Conservation (phyloP, 768 basidiomycete species). For the Mycena kentingensis region DNA sequence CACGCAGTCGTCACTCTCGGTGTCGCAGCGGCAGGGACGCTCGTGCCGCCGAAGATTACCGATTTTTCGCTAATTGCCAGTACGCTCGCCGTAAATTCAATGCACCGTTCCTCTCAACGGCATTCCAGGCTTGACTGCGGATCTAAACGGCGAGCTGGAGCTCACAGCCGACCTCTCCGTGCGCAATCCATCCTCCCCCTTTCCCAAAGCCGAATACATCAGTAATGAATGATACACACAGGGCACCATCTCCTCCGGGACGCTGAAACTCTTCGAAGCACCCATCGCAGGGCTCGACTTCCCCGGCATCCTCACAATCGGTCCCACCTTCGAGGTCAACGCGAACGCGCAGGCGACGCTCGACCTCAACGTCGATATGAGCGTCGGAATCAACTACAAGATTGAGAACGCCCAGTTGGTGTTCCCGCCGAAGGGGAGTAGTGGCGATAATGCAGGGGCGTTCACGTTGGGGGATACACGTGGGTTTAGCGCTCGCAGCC, state of each 20-base stretch:
- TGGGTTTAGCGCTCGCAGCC: slow-evolving; percentile 28
- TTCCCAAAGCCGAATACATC: not conserved
- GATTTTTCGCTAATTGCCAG: not conserved
- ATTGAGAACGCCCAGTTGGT: slow-evolving; percentile 42
- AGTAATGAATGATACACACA: not conserved
- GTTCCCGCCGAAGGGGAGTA: slow-evolving; percentile 42
- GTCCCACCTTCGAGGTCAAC: slow-evolving; percentile 41
- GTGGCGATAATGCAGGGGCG: slow-evolving; percentile 20
- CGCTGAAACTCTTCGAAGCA: not conserved
- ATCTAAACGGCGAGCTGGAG: slow-evolving; percentile 8
- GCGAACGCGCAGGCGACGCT: slow-evolving; percentile 31
- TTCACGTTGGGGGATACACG: slow-evolving; percentile 44
- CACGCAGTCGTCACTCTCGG: slow-evolving; percentile 40
- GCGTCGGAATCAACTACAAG: slow-evolving; percentile 36
- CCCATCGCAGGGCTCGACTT: not conserved
- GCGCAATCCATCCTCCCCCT: not conserved
- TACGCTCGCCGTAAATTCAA: not conserved
- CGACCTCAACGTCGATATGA: slow-evolving; percentile 36
- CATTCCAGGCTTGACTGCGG: slow-evolving; percentile 13
- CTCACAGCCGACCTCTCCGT: slow-evolving; percentile 14
- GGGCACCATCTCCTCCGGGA: not conserved
- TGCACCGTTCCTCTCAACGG: not conserved
- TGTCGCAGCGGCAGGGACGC: slow-evolving; percentile 44
- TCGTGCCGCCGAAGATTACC: slow-evolving; percentile 41
- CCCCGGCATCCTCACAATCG: slow-evolving; percentile 40